Base-by-base conservation (phyloP, 139 green algal genomes). In the Chlamydomonas incerta region DNA sequence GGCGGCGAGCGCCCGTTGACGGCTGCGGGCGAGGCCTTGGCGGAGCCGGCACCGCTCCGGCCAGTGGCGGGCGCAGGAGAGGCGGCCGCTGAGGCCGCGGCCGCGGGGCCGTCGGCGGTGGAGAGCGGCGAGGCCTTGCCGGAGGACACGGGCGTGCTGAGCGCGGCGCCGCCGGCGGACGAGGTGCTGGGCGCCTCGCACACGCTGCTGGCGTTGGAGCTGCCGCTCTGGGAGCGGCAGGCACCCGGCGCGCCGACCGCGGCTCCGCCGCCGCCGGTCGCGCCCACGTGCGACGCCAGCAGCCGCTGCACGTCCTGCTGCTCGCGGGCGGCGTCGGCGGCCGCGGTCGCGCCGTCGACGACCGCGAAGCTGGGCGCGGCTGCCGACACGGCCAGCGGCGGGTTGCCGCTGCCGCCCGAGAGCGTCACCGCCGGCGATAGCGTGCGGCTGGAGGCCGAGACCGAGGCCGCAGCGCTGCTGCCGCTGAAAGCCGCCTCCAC, bases 91-190 rank as follows among this genome's bases (percentile, higher is more conserved):
- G 67, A 28, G 67, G 67, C 18, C 21, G 77, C 85, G 15, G 85
- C 85, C 11, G 60, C 85, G 68, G 29, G 20, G n/a, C 55, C 77
- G 55, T 87, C 88, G 37, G 83, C 88, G 21, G 72, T 58, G 35
- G 83, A 73, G n/a, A 89, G 83, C 41, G 84, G 83, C 29, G 83
- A 71, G 41, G 68, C 76, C 72, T 82, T 75, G 60, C 67, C 82
- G 10, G 82, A 74, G 23, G 47, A 73, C 2, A 8, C 41, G 41
- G 72, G 65, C 23, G 79, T 75, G 46, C 63, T 55, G 62, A 33
- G 41, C 24, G 11, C 62, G 26, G 76, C 62, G 10, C 33, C 62
- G 60, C 74, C 74, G 24, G 14, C 77, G n/a, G 14, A 66, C 29
- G 13, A 6, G 55, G 20, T 63, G 57, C 57, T 82, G 37, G 21